phyloP scores from a whole-genome alignment of 352 stramenopile genomes.

The Globisporangium megalacanthum region DNA sequence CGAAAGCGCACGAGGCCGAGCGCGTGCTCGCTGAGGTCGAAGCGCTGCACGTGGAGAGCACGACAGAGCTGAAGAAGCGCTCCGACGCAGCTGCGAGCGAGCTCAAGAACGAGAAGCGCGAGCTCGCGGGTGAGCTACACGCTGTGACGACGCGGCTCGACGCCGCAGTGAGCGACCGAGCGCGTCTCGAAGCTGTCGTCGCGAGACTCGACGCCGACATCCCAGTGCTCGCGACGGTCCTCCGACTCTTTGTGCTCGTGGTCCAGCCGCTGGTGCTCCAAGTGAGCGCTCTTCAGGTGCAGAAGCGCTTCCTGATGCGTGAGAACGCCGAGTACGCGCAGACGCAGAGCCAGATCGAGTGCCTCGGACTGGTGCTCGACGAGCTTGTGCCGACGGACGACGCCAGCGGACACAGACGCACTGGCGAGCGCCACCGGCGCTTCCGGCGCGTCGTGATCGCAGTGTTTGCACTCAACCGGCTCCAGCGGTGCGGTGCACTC shows the following conservation, averaged over 20 bases:
- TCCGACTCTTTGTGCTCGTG: constrained; percentile 56
- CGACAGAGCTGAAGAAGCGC: constrained; percentile 33
- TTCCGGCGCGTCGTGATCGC: constrained; percentile 56
- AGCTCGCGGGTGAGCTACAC: constrained; percentile 22
- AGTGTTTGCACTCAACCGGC: constrained; percentile 64
- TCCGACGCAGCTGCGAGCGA: constrained; percentile 24
- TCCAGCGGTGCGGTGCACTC: constrained; percentile 28
- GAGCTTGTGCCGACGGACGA: constrained; percentile 37
- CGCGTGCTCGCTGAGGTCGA: constrained; percentile 36
- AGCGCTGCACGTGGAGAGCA: constrained; percentile 26
- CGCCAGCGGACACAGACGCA: constrained; percentile 6
- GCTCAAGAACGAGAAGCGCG: constrained; percentile 32
- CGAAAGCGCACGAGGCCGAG: constrained; percentile 30
- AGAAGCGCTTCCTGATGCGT: constrained; percentile 47
- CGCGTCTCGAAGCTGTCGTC: constrained; percentile 26
- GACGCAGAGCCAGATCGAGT: constrained; percentile 51
- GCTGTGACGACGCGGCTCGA: constrained; percentile 16
- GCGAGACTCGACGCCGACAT: constrained; percentile 33
- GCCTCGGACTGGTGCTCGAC: constrained; percentile 50
- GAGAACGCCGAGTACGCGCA: constrained; percentile 44
- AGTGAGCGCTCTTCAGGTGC: constrained; percentile 51
- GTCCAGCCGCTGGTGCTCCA: constrained; percentile 56
- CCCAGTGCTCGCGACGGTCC: constrained; percentile 35
- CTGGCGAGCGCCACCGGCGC: constrained; percentile 6
- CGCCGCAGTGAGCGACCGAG: constrained; percentile 12